Evolutionary conservation across 805 yeast species (phyloP), one percentile per base, ranked within the genome.

Genomic region (Wickerhamiella nectarea): DNA sequence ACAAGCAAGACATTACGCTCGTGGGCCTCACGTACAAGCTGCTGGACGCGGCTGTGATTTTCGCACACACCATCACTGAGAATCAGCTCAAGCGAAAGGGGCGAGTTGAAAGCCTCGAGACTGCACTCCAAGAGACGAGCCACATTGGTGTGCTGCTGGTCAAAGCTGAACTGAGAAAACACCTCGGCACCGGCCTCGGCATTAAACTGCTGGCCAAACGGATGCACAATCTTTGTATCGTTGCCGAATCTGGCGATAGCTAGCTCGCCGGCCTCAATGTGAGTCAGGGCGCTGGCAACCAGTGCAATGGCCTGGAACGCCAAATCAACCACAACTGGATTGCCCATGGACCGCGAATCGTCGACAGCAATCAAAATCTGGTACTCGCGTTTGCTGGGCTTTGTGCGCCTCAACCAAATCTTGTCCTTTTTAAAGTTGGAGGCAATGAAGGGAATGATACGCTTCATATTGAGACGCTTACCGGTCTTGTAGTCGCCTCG

Each of bases 301-400:
- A 91, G 69, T 6, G 96, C 89, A 56, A 91, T 82, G 58, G 94
- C 80, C 56, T 91, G 89, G 73, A 86, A 86, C 0, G 99, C 97
- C 47, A 91, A 69, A 51, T 83, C 85, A 14, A 85, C 89, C 29
- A 93, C 78, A 51, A 80, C 76, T 19, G 95, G 80, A 61, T 89
- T 97, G 46, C 87, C 76, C 99, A 91, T 91, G 1, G 97, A 89
- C 61, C 84, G 86, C 24, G 98, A 91, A 59, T 91, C 95, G 66
- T 91, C 99, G 38, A 91, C 81, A 1, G 98, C 87, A 51, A 91
- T 81, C 95, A 93, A 83, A 49, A 91, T 83, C 66, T 91, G 98
- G 61, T 91, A 91, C 59, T 87, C 91, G 56, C 99, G 78, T 67
- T 91, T 91, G 52, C 94, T 82, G 45, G 99, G 99, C 59, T 91